phyloP scores from a whole-genome alignment of 2,329 filamentous ascomycete genomes.

The Karstenula rhodostoma region DNA sequence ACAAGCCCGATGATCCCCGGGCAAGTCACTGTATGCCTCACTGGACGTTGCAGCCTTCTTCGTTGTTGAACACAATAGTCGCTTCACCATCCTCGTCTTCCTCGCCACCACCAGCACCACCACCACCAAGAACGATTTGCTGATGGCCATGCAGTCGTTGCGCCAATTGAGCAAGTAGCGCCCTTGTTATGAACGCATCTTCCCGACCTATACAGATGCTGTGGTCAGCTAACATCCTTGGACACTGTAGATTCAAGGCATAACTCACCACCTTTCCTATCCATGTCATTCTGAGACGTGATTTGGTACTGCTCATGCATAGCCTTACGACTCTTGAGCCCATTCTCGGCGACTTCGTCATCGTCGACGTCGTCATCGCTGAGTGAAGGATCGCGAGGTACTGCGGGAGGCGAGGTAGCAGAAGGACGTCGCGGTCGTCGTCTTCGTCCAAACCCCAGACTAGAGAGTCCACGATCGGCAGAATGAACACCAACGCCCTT shows the following conservation, averaged over 20 bases:
- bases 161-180: conserved; percentile 48
- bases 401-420: conserved; percentile 15
- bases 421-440: conserved; percentile 22
- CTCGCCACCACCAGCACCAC: conserved; percentile 20
- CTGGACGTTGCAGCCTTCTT: conserved; percentile 44
- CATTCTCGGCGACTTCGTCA: conserved; percentile 50
- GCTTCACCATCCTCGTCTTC: conserved; percentile 32
- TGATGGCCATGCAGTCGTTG: conserved; percentile 41
- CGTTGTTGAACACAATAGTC: conserved; percentile 36
- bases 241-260: conserved; percentile 61
- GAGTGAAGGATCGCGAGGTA: conserved; percentile 16
- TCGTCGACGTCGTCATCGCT: conserved; percentile 35
- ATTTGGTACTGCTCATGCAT: conserved; percentile 69
- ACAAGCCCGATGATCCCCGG: not conserved
- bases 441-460: conserved; percentile 39
- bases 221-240: conserved; percentile 57
- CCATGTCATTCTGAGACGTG: conserved; percentile 68
- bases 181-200: conserved; percentile 27
- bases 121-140: conserved; percentile 16
- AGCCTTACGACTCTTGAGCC: conserved; percentile 64
- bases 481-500: conserved; percentile 66
- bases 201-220: conserved; percentile 10
- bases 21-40: conserved; percentile 15
- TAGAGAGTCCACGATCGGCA: conserved; percentile 54
- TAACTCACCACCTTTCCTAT: conserved; percentile 58